Evolutionary conservation across 352 stramenopile genomes (phyloP).

Genomic region (Globisporangium megalacanthum): DNA sequence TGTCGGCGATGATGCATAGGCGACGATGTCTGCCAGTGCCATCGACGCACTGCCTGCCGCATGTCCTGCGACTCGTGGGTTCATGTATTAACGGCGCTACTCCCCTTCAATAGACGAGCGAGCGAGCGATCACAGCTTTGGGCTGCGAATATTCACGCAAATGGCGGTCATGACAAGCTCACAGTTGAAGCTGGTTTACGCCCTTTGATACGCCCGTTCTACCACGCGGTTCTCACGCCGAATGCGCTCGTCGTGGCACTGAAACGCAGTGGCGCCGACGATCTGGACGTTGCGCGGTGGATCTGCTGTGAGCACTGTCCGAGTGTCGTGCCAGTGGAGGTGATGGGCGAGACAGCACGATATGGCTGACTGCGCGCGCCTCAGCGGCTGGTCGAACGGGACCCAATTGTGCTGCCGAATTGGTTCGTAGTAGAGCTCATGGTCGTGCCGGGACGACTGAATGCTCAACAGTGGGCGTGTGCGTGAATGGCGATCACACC

Average conservation of each 20-base stretch:
- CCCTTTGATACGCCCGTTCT: conserved; percentile 6
- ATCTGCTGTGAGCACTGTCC: neutral
- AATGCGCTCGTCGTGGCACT: neutral
- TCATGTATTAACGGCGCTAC: no score
- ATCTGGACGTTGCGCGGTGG: neutral
- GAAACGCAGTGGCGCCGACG: neutral
- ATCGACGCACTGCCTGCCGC: no score
- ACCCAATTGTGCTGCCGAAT: neutral
- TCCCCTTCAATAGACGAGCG: no score
- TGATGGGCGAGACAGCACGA: neutral
- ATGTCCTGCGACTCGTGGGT: no score
- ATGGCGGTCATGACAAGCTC: neutral
- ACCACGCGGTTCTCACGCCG: neutral
- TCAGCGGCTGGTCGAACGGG: neutral
- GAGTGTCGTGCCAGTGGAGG: neutral
- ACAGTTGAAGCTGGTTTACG: neutral
- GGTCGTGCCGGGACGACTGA: no score
- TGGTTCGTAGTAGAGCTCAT: neutral
- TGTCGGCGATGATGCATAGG: no score
- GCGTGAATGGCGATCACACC: no score
- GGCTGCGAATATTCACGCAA: neutral
- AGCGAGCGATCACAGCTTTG: neutral
- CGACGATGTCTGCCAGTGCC: no score
- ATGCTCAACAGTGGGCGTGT: no score
- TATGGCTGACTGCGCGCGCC: neutral